A percentile compares a stretch with the other conserved stretches of the same genome.
These are phyloP conservation scores for Fusarium illudens DNA, from an alignment of 2,329 filamentous ascomycete genomes.

Conservation along the genomic window DNA sequence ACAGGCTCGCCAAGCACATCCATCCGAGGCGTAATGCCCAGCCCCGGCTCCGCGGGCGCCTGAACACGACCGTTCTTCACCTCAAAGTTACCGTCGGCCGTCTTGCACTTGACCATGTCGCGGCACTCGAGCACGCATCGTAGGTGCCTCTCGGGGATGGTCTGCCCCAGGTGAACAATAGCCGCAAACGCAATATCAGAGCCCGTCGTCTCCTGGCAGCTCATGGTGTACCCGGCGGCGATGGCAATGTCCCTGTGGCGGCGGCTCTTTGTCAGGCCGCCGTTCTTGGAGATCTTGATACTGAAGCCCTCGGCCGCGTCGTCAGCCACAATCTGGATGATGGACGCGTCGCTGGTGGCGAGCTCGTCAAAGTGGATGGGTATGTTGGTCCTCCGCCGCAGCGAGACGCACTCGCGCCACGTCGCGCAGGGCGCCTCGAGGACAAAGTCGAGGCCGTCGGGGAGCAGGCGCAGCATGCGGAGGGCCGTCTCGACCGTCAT, in stretches of 20 bases:
- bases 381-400: conserved; percentile 18
- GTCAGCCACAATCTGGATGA: conserved; percentile 25
- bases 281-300: conserved; percentile 34
- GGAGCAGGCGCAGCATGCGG: conserved; percentile 29
- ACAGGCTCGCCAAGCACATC: conserved; percentile 29
- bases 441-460: conserved; percentile 28
- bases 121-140: conserved; percentile 29
- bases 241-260: conserved; percentile 29
- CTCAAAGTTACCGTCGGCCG: conserved; percentile 27
- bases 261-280: conserved; percentile 25
- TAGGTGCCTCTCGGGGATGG: conserved; percentile 21
- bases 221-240: conserved; percentile 31
- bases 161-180: conserved; percentile 30
- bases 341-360: conserved; percentile 20
- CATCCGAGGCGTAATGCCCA: conserved; percentile 21
- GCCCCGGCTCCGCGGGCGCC: conserved; percentile 23
- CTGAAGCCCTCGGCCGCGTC: conserved; percentile 29
- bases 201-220: conserved; percentile 26
- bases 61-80: conserved; percentile 18
- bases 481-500: conserved; percentile 29
- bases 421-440: conserved; percentile 33
- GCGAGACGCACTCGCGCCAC: conserved; percentile 21
- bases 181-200: conserved; percentile 31
- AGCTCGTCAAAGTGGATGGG: conserved; percentile 33
- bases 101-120: conserved; percentile 25